phyloP scores from a whole-genome alignment of 2,329 filamentous ascomycete genomes.

The Colletotrichum cordylinicola region DNA sequence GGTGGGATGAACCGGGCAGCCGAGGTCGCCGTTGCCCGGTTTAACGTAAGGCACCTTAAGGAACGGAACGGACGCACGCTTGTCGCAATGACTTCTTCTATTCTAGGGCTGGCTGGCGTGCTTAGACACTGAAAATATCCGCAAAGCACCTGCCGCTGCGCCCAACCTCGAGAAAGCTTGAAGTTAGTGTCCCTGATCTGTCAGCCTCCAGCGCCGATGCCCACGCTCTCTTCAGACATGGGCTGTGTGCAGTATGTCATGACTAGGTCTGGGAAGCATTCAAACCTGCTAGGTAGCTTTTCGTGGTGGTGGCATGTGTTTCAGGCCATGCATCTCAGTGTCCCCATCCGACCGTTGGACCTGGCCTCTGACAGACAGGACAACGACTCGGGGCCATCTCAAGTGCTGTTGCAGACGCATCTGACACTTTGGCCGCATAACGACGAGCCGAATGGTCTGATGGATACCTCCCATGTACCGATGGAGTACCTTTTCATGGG shows the following conservation, averaged over 20 bases:
- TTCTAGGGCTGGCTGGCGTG: background rate
- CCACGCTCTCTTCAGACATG: background rate
- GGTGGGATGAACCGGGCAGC: background rate
- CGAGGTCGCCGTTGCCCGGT: background rate
- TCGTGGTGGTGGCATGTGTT: background rate
- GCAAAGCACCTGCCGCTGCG: background rate
- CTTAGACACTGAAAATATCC: background rate
- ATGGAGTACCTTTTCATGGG: background rate
- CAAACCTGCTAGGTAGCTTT: background rate
- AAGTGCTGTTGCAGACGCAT: background rate
- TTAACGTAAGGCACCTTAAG: background rate
- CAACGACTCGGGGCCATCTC: background rate
- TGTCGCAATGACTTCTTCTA: background rate
- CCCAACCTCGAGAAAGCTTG: background rate
- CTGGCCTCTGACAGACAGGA: conserved; percentile 3
- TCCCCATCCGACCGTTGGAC: conserved; percentile 8
- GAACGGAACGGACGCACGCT: background rate
- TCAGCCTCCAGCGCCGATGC: background rate
- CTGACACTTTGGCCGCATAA: background rate
- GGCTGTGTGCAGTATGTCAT: background rate
- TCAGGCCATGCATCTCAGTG: conserved; percentile 13
- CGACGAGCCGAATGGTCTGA: background rate
- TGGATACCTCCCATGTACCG: background rate
- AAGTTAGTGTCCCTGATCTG: background rate
- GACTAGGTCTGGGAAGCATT: background rate